These are phyloP conservation scores for Torulaspora pretoriensis DNA, from an alignment of 1,139 yeast genomes.

Conservation along the genomic window DNA sequence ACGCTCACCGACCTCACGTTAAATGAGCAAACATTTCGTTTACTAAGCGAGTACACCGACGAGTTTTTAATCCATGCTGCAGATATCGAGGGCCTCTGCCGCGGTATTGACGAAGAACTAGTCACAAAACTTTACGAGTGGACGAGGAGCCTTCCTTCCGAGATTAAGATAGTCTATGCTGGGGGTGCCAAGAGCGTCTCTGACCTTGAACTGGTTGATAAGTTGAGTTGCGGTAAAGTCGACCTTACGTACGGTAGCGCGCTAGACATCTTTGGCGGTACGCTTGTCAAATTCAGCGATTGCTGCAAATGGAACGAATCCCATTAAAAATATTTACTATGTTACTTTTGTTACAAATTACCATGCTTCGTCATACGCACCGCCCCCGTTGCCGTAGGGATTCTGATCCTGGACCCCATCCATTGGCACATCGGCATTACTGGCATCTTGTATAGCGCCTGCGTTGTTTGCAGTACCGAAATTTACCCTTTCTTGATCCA, in stretches of 20 bases:
- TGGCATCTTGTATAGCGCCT: slow-evolving; percentile 28
- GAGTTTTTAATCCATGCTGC: slow-evolving; percentile 96
- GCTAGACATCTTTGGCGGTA: slow-evolving; percentile 90
- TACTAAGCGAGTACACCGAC: slow-evolving; percentile 61
- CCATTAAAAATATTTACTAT: slow-evolving; percentile 11
- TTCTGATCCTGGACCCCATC: slow-evolving; percentile 42
- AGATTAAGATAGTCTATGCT: slow-evolving; percentile 81
- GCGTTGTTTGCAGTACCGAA: slow-evolving; percentile 39
- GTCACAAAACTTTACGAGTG: slow-evolving; percentile 73
- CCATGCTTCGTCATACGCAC: slow-evolving; percentile 35
- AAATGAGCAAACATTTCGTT: slow-evolving; percentile 47
- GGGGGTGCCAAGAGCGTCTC: slow-evolving; percentile 83
- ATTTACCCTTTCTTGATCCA: slow-evolving; percentile 47
- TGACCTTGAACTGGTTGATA: slow-evolving; percentile 63
- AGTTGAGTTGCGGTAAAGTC: slow-evolving; percentile 71
- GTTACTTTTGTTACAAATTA: slow-evolving; percentile 11
- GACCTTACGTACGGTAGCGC: slow-evolving; percentile 93
- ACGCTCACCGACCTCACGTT: slow-evolving; percentile 67
- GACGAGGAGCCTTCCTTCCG: slow-evolving; percentile 49
- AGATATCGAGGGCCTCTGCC: slow-evolving; percentile 93
- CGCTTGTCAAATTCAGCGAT: slow-evolving; percentile 67
- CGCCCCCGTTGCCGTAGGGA: slow-evolving; percentile 41
- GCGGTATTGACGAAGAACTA: slow-evolving; percentile 79
- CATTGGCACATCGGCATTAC: slow-evolving; percentile 41
- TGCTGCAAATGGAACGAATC: slow-evolving; percentile 64